Conservation (phyloP, 1,284 basidiomycete genomes). For the Exobasidium cylindrosporum region DNA sequence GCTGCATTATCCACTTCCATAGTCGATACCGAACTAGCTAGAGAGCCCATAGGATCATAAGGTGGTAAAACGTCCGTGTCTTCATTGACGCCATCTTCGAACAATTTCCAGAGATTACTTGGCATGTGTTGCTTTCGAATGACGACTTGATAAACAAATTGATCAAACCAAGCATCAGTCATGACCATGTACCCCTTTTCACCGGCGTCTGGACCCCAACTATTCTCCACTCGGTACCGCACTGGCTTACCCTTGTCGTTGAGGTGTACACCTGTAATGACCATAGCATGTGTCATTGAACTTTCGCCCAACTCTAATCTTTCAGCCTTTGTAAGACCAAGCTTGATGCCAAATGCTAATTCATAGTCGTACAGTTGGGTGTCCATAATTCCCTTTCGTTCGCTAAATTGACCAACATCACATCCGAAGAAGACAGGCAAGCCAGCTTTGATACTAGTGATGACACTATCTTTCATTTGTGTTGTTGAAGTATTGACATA, state of each 20-base stretch:
- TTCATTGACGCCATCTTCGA: constrained; percentile 27
- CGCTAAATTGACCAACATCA: constrained; percentile 73
- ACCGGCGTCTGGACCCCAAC: constrained; percentile 76
- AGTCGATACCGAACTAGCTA: constrained; percentile 14
- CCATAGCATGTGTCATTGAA: constrained; percentile 80
- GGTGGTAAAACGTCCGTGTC: constrained; percentile 57
- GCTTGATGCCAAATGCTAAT: constrained; percentile 64
- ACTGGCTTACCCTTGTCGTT: constrained; percentile 66
- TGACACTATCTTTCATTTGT: constrained; percentile 70
- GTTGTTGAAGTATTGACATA: constrained; percentile 83
- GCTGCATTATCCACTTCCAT: neutral
- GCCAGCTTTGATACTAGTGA: constrained; percentile 74
- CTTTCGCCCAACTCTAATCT: constrained; percentile 77
- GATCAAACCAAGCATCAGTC: constrained; percentile 71
- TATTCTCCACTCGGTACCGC: constrained; percentile 92
- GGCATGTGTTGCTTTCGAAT: constrained; percentile 35
- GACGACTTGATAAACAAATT: constrained; percentile 60
- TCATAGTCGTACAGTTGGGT: constrained; percentile 68
- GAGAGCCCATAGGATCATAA: constrained; percentile 35
- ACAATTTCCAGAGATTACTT: constrained; percentile 31
- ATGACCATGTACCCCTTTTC: constrained; percentile 89
- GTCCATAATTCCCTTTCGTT: constrained; percentile 73
- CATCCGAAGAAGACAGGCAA: constrained; percentile 93
- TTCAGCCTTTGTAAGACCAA: constrained; percentile 74
- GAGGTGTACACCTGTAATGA: constrained; percentile 40